phyloP scores from a whole-genome alignment of 176 grass and related monocot genomes.

The Elaeis guineensis region DNA sequence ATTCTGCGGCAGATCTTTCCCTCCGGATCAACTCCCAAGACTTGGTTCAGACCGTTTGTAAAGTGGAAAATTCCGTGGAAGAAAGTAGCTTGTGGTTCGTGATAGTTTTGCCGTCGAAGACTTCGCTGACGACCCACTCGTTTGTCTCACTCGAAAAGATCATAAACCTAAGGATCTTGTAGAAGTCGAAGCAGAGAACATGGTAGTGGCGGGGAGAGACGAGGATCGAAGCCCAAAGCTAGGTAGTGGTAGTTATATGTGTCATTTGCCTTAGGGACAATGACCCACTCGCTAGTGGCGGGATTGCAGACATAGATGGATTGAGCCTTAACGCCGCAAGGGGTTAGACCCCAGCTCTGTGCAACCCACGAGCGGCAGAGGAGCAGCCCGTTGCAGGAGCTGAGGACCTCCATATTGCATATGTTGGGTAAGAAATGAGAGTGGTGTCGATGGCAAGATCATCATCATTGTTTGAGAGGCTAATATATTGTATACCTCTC shows the following conservation, averaged over 20 bases:
- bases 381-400: conserved; percentile 13
- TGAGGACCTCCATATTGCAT: neutral
- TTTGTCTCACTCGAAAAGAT: conserved; percentile 9
- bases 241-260: neutral
- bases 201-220: neutral
- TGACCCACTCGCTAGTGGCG: neutral
- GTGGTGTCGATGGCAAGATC: too few species aligned
- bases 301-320: conserved; percentile 13
- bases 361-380: conserved; percentile 4
- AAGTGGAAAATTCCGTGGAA: conserved; percentile 12
- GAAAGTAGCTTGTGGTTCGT: conserved; percentile 3
- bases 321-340: too few species aligned
- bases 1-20: neutral
- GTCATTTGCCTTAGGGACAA: neutral
- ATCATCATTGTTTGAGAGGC: too few species aligned
- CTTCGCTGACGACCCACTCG: neutral
- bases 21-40: neutral
- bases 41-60: conserved; percentile 3
- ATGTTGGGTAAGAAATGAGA: neutral
- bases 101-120: neutral
- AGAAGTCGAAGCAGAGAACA: neutral
- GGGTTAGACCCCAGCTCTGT: too few species aligned
- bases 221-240: conserved; percentile 4
- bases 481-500: too few species aligned
- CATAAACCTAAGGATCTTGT: conserved; percentile 1